phyloP scores from a whole-genome alignment of 306 rosid species.

The Senna tora region DNA sequence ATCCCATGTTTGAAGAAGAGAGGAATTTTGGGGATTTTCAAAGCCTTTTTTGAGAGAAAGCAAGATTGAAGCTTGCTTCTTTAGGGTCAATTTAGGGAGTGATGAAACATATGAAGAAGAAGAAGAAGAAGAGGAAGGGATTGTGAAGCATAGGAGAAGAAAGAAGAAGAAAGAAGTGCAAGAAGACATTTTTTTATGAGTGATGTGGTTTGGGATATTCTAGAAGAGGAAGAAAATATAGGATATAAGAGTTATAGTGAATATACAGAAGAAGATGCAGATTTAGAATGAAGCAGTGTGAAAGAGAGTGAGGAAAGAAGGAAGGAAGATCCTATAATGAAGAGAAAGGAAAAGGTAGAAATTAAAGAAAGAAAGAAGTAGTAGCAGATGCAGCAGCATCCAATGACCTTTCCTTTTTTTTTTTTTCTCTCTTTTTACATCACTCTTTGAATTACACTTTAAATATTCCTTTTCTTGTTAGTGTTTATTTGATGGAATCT shows the following conservation, averaged over 20 bases:
- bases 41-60: slow-evolving; percentile 67
- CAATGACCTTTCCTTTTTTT: slow-evolving; percentile 34
- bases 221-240: slow-evolving; percentile 14
- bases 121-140: slow-evolving; percentile 34
- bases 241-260: slow-evolving; percentile 25
- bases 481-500: too few relatives aligned
- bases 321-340: slow-evolving; percentile 20
- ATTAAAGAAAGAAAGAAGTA: too few relatives aligned
- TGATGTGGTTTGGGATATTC: slow-evolving; percentile 35
- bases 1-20: slow-evolving; percentile 58
- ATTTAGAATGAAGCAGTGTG: slow-evolving; percentile 2
- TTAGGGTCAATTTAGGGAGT: slow-evolving; percentile 44
- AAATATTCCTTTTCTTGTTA: too few relatives aligned
- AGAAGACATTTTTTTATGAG: slow-evolving; percentile 32
- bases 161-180: slow-evolving; percentile 39
- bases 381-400: slow-evolving; percentile 48
- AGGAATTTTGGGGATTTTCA: slow-evolving; percentile 46
- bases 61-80: slow-evolving; percentile 74
- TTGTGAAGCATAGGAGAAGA: slow-evolving; percentile 41
- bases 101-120: too few relatives aligned
- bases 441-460: slow-evolving; percentile 2
- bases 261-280: slow-evolving; percentile 37
- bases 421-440: not conserved
- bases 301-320: not conserved
- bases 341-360: slow-evolving; percentile 30